These are phyloP conservation scores for Oryza punctata DNA, from an alignment of 176 grass and related monocot genomes.

Conservation along the genomic window DNA sequence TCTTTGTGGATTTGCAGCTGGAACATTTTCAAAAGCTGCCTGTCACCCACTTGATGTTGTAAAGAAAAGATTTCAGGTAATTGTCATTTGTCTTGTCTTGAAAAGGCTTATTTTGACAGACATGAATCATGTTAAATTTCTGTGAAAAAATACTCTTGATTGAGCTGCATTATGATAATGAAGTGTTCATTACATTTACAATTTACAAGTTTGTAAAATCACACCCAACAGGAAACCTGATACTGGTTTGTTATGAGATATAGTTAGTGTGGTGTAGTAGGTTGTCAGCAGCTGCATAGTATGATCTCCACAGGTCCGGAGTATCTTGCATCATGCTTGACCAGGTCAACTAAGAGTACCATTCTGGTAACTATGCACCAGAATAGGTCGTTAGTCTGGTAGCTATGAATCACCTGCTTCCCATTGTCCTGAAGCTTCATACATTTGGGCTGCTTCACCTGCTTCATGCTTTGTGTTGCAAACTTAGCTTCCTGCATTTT, in stretches of 20 bases:
- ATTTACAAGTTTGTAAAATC: not conserved
- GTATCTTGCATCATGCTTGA: not conserved
- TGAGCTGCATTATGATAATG: not conserved
- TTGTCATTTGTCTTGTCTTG: not conserved
- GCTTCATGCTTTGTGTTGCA: not conserved
- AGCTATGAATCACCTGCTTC: not conserved
- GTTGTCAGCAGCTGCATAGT: not conserved
- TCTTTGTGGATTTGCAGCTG: conserved; percentile 89
- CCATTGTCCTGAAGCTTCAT: not conserved
- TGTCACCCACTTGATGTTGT: conserved; percentile 99
- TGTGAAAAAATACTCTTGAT: not conserved
- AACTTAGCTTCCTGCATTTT: not conserved
- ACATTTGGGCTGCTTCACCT: not conserved
- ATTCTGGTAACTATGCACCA: not conserved
- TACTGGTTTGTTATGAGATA: not conserved
- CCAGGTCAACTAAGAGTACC: not conserved
- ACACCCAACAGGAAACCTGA: not conserved
- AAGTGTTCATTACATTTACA: not conserved
- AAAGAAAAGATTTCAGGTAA: conserved; percentile 97
- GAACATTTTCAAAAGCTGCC: conserved; percentile 78
- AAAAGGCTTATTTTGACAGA: not conserved
- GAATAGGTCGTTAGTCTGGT: not conserved
- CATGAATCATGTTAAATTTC: not conserved
- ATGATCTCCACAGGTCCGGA: not conserved
- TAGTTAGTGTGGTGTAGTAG: not conserved